Percentiles rank a stretch among this genome's conserved stretches.
phyloP scores from a whole-genome alignment of 225 moss, liverwort and hornwort genomes.

The Bryoerythrophyllum caledonicum region DNA sequence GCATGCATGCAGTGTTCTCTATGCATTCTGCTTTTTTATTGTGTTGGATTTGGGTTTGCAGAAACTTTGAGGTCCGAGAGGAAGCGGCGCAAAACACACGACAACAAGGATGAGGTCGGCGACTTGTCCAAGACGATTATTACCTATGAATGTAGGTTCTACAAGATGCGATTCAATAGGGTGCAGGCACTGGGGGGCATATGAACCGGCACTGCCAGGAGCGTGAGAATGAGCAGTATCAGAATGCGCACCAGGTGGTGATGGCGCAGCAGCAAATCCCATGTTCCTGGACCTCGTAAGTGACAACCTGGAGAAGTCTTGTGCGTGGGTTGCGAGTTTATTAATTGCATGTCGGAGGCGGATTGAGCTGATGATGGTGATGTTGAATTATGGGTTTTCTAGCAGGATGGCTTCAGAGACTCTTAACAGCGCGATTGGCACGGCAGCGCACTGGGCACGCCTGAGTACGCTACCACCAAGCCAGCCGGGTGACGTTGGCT shows the following conservation, averaged over 20 bases:
- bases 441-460: not conserved
- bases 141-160: slow-evolving; percentile 33
- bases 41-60: not conserved
- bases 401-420: not conserved
- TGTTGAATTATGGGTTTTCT: not conserved
- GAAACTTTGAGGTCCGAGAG: not conserved
- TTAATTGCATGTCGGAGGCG: too few species aligned
- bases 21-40: not conserved
- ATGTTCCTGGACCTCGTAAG: slow-evolving; percentile 19
- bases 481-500: not conserved
- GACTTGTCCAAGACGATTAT: not conserved
- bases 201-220: slow-evolving; percentile 49
- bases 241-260: not conserved
- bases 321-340: too few species aligned
- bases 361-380: not conserved
- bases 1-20: not conserved
- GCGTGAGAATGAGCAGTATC: slow-evolving; percentile 20
- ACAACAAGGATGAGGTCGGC: not conserved
- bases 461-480: too few species aligned
- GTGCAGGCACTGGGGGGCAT: slow-evolving; percentile 39
- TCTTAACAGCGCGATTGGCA: not conserved
- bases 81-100: not conserved
- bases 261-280: slow-evolving; percentile 12
- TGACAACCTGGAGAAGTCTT: too few species aligned
- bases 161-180: slow-evolving; percentile 17